Evolutionary conservation across 352 stramenopile species (phyloP).

Genomic region (Phytopythium kandeliae): DNA sequence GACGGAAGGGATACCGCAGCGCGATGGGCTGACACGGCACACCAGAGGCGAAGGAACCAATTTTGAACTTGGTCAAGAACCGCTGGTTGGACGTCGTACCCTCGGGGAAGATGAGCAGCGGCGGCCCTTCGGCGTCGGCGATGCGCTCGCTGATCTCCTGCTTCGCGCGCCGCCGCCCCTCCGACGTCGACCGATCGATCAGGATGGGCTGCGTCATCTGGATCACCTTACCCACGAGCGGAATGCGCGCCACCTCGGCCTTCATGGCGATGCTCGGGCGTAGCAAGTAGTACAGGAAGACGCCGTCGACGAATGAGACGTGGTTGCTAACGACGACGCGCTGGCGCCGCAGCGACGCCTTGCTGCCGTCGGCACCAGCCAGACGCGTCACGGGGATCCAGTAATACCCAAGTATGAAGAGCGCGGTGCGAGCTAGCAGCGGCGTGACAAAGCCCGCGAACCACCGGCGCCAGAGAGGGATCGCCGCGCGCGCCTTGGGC

Average conservation of each 20-base stretch:
- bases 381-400: constrained; percentile 50
- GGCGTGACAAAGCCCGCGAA: constrained; percentile 26
- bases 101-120: constrained; percentile 66
- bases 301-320: constrained; percentile 59
- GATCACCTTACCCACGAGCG: constrained; percentile 50
- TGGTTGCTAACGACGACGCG: constrained; percentile 70
- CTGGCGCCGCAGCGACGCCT: not conserved
- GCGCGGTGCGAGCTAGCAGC: constrained; percentile 33
- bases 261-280: constrained; percentile 71
- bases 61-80: constrained; percentile 72
- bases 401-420: constrained; percentile 66
- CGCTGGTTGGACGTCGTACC: constrained; percentile 71
- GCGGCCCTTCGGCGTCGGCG: constrained; percentile 28
- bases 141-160: constrained; percentile 59
- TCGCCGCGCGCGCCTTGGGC: constrained; percentile 17
- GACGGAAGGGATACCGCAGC: constrained; percentile 56
- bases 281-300: constrained; percentile 51
- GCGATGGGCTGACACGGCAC: constrained; percentile 53
- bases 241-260: constrained; percentile 49
- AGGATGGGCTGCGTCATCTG: constrained; percentile 59
- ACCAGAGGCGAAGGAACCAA: constrained; percentile 59
- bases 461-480: constrained; percentile 38
- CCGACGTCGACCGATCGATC: constrained; percentile 44
- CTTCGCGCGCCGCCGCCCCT: constrained; percentile 50
- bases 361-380: not conserved